These are phyloP conservation scores for Amanita jacksonii DNA, from an alignment of 768 basidiomycete species.

Conservation along the genomic window DNA sequence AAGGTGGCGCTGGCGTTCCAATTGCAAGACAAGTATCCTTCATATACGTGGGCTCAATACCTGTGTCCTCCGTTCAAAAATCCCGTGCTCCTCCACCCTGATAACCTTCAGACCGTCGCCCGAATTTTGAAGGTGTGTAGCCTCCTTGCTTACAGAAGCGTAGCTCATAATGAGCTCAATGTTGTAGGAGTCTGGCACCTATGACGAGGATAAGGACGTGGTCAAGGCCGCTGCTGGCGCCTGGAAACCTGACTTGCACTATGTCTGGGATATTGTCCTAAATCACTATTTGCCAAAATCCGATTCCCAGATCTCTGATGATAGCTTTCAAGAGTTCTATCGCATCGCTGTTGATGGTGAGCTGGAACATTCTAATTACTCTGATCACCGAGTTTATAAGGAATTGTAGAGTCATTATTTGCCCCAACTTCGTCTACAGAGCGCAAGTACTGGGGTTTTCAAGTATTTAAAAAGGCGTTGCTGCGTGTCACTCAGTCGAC, in stretches of 20 bases:
- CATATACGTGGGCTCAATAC: conserved; percentile 56
- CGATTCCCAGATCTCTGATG: conserved; percentile 25
- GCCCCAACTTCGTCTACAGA: conserved; percentile 74
- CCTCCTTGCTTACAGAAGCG: conserved; percentile 2
- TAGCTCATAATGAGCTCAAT: conserved; percentile 7
- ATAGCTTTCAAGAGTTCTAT: conserved; percentile 87
- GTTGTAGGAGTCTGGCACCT: conserved; percentile 44
- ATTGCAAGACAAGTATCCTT: conserved; percentile 51
- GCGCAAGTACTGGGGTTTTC: conserved; percentile 95
- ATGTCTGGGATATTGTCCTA: conserved; percentile 81
- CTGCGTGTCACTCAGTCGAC: conserved; percentile 52
- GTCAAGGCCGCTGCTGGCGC: conserved; percentile 42
- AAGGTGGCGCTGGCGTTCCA: conserved; percentile 75
- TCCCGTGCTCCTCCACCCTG: conserved; percentile 51
- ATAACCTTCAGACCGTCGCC: conserved; percentile 69
- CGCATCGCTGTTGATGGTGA: conserved; percentile 83
- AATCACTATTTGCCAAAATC: conserved; percentile 57
- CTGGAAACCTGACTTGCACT: conserved; percentile 90
- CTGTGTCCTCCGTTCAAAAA: conserved; percentile 73
- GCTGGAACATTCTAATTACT: too few relatives aligned
- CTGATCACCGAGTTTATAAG: not conserved
- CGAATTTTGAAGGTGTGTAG: conserved; percentile 67
- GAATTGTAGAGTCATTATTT: conserved; percentile 69
- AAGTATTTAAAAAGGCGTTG: conserved; percentile 75
- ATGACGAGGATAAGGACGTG: conserved; percentile 44